Conservation (phyloP, 2,329 filamentous ascomycete genomes). For the Pleomassaria siparia region DNA sequence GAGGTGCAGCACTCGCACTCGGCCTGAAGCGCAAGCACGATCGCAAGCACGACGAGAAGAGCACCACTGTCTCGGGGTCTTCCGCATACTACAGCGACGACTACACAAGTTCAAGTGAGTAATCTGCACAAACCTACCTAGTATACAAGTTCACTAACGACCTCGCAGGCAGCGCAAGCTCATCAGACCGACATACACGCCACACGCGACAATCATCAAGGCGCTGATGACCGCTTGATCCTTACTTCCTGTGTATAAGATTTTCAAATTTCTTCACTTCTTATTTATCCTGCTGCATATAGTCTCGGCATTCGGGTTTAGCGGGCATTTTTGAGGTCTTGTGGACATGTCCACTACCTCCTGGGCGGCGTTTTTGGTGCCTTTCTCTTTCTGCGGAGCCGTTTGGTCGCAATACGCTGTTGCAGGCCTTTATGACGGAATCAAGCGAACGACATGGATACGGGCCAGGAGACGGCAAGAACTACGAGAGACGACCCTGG, state of each 20-base stretch:
- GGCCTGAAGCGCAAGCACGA: constrained; percentile 50
- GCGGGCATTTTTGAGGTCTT: constrained; percentile 16
- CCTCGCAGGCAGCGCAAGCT: constrained; percentile 47
- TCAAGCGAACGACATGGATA: too few relatives aligned
- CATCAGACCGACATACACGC: constrained; percentile 45
- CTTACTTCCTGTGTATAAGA: constrained; percentile 16
- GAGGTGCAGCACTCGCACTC: constrained; percentile 47
- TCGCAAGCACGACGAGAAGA: constrained; percentile 46
- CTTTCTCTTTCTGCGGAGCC: not conserved
- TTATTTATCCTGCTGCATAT: constrained; percentile 10
- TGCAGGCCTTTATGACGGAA: constrained; percentile 10
- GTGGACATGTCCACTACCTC: constrained; percentile 3
- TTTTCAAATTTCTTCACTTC: constrained; percentile 10
- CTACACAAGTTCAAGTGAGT: constrained; percentile 53
- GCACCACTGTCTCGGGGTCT: constrained; percentile 41
- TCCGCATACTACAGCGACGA: constrained; percentile 49
- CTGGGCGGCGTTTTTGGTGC: constrained; percentile 3
- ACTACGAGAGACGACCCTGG: constrained; percentile 9
- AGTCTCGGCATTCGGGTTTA: constrained; percentile 10
- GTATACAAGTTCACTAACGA: constrained; percentile 19
- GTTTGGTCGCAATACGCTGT: not conserved
- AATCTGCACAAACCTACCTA: not conserved
- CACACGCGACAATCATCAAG: constrained; percentile 41
- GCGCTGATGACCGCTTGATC: constrained; percentile 17
- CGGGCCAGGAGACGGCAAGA: constrained; percentile 8